These are phyloP conservation scores for Pseudogymnoascus sp. DNA, from an alignment of 2,329 filamentous ascomycete genomes.

Conservation along the genomic window DNA sequence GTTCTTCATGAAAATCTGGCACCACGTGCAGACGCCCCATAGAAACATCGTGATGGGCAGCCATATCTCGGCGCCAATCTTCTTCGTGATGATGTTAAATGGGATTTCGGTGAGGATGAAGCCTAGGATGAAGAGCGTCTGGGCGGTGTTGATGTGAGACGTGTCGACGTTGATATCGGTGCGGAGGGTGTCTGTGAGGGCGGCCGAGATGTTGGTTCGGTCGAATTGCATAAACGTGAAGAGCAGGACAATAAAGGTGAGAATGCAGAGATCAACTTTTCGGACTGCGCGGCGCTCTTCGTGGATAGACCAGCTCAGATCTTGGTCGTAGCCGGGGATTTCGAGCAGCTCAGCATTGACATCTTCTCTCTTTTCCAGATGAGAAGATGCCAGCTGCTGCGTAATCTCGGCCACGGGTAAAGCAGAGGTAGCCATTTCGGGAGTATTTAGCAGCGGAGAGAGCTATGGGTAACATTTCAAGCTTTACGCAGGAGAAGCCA, in stretches of 20 bases:
- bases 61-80: conserved; percentile 25
- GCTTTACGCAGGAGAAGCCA: background rate
- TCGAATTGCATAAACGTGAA: conserved; percentile 27
- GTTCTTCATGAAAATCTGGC: conserved; percentile 9
- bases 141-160: conserved; percentile 26
- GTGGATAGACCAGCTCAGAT: background rate
- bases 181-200: conserved; percentile 24
- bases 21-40: conserved; percentile 12
- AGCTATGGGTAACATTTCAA: background rate
- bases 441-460: background rate
- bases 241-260: conserved; percentile 11
- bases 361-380: background rate
- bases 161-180: conserved; percentile 24
- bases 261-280: conserved; percentile 10
- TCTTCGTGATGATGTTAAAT: conserved; percentile 27
- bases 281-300: conserved; percentile 2
- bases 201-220: conserved; percentile 24
- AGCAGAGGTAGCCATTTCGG: conserved; percentile 22
- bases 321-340: conserved; percentile 10
- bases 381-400: conserved; percentile 19
- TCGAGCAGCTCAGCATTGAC: background rate
- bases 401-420: conserved; percentile 32
- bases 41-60: conserved; percentile 25
- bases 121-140: conserved; percentile 25
- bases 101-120: conserved; percentile 29